Evolutionary conservation across 768 basidiomycete genomes (phyloP).

Genomic region (Lenzites betulinus): DNA sequence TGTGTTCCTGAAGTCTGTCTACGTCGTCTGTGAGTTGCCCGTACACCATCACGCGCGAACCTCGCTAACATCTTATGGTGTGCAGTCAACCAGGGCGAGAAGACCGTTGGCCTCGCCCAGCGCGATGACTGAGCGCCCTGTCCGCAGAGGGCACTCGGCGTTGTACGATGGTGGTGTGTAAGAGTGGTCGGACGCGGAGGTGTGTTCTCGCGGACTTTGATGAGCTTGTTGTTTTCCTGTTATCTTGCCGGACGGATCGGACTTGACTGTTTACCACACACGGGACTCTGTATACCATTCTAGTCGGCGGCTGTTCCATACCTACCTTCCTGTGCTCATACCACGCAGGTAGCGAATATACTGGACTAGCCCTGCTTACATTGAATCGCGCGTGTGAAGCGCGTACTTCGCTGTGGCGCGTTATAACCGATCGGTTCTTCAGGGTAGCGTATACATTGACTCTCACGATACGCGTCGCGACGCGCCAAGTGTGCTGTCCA

Average conservation of each 20-base stretch:
- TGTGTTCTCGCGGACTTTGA: too few species aligned
- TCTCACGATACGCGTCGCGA: too few species aligned
- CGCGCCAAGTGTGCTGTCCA: too few species aligned
- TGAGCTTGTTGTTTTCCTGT: neutral
- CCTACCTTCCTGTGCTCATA: too few species aligned
- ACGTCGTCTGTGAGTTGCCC: slow-evolving; percentile 34
- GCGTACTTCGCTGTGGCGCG: too few species aligned
- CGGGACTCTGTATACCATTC: neutral
- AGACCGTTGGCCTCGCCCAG: slow-evolving; percentile 32
- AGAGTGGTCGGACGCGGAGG: too few species aligned
- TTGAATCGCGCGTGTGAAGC: too few species aligned
- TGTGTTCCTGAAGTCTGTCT: slow-evolving; percentile 37
- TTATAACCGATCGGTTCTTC: too few species aligned
- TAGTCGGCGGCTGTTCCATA: neutral
- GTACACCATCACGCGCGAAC: too few species aligned
- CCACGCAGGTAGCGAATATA: too few species aligned
- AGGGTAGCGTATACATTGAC: too few species aligned
- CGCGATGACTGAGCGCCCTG: slow-evolving; percentile 22
- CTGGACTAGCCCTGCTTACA: too few species aligned
- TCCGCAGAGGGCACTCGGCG: neutral
- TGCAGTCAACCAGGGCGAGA: slow-evolving; percentile 32
- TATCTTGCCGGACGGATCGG: neutral
- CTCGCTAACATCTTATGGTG: neutral
- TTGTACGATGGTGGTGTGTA: neutral
- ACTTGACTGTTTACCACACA: neutral